phyloP scores from a whole-genome alignment of 345 rosid species.

The Carallia brachiata region DNA sequence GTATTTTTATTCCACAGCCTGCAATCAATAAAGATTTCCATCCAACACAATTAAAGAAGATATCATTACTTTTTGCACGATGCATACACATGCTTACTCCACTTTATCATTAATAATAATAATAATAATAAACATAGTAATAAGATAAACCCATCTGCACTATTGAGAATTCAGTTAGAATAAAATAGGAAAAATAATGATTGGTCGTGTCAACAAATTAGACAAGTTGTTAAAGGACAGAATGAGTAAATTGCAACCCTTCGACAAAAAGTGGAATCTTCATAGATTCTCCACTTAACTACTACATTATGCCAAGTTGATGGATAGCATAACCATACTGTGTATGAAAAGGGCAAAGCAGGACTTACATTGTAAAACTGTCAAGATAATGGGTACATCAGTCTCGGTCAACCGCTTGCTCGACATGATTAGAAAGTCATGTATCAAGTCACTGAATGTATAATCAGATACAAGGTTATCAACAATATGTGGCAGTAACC shows the following conservation, averaged over 20 bases:
- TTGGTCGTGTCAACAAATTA: neutral
- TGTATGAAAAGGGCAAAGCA: neutral
- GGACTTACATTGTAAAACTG: constrained; percentile 72
- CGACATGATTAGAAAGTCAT: constrained; percentile 72
- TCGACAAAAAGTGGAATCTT: neutral
- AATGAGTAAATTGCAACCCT: neutral
- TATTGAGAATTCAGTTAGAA: neutral
- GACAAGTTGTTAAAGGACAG: neutral
- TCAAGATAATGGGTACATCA: constrained; percentile 77
- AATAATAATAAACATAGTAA: neutral
- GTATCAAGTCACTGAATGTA: constrained; percentile 73
- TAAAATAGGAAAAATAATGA: neutral
- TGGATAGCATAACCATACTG: neutral
- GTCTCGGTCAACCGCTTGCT: constrained; percentile 68
- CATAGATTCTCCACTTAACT: neutral
- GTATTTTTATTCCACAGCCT: constrained; percentile 97
- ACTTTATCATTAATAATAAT: neutral
- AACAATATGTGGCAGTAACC: neutral
- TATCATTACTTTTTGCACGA: neutral
- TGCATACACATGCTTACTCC: neutral
- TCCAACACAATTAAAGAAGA: neutral
- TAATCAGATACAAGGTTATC: neutral
- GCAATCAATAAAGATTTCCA: neutral
- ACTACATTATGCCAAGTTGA: constrained; percentile 1
- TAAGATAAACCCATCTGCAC: neutral